Evolutionary conservation across 2,329 filamentous ascomycete species (phyloP), one percentile per base, ranked within the genome.

Genomic region (Colletotrichum endophyticum): DNA sequence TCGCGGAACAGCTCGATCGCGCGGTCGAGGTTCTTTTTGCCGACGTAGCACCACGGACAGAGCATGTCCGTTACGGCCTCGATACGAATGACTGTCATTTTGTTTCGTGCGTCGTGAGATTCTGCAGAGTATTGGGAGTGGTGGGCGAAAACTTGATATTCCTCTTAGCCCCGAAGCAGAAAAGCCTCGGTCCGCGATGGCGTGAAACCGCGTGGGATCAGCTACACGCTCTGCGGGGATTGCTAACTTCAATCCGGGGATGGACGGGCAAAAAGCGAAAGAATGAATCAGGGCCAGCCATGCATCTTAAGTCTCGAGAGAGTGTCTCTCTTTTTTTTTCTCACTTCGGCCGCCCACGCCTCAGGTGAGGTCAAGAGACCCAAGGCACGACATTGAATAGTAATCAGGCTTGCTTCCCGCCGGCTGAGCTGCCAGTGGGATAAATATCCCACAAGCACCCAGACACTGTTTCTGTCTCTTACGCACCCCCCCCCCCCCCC

Each of bases 41-140:
- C 86, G 75, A 91, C 83, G 78, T 89, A 91, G 78, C 87, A 90
- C 84, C 88, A 90, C 6, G 89, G 88, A 74, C 89, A 91, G 49
- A 89, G 82, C 8, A 88, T 84, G 80, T 91, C 89, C 49, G 87
- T 82, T 78, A 89, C 87, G 62, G 89, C 82, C 64, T 89, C 87
- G 75, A 91, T 85, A 13, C 81, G 82, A 78, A 89, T 86, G 36
- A 79, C 79, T 19, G 70, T 36, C 77, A 78, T 78, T 22, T 62
- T 25, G 27, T 34, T 11, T 28, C 34, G 28, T 62, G 7, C 19
- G 8, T 15, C 12, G 15, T 22, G 15, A 57, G 53, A 57, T 57
- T 57, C 15, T 27, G 53, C 25, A 16, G 16, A 27, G 3, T 59
- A 15, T 19, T 5, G 22, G 6, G 3, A 22, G 22, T 28, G 13